A percentile compares a stretch with the other conserved stretches of the same genome.
phyloP scores from a whole-genome alignment of 2,329 filamentous ascomycete species.

The Pseudogymnoascus sp. region DNA sequence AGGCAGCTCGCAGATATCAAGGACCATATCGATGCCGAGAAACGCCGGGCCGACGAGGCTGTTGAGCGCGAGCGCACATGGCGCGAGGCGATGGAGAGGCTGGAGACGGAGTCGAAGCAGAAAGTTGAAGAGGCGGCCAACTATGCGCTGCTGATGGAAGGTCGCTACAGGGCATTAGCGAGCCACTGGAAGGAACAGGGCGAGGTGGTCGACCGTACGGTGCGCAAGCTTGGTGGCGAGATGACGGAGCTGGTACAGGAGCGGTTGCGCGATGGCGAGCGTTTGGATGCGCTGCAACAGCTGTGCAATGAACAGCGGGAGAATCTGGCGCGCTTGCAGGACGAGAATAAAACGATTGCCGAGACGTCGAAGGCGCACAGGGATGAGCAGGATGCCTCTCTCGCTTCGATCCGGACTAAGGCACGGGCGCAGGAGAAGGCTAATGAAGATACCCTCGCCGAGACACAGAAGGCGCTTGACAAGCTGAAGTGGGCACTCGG shows the following conservation, averaged over 20 bases:
- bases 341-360: conserved; percentile 55
- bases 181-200: conserved; percentile 62
- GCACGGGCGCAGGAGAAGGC: conserved; percentile 52
- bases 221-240: conserved; percentile 44
- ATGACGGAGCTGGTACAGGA: conserved; percentile 49
- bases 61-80: conserved; percentile 52
- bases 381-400: conserved; percentile 51
- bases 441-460: conserved; percentile 51
- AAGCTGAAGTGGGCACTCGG: conserved; percentile 68
- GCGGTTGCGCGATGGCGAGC: conserved; percentile 52
- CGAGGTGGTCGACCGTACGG: conserved; percentile 48
- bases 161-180: conserved; percentile 60
- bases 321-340: conserved; percentile 53
- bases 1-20: conserved; percentile 65
- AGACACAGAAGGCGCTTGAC: conserved; percentile 53
- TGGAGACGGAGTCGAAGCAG: conserved; percentile 49
- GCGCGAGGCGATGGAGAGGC: conserved; percentile 58
- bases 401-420: conserved; percentile 51
- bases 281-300: conserved; percentile 56
- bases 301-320: conserved; percentile 66
- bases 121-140: conserved; percentile 60
- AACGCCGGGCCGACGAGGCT: conserved; percentile 52
- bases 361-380: conserved; percentile 59
- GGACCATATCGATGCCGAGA: conserved; percentile 56
- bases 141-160: conserved; percentile 60